Base-by-base conservation (phyloP, 192 early-diverging fungal genomes). In the Podila minutissima region DNA sequence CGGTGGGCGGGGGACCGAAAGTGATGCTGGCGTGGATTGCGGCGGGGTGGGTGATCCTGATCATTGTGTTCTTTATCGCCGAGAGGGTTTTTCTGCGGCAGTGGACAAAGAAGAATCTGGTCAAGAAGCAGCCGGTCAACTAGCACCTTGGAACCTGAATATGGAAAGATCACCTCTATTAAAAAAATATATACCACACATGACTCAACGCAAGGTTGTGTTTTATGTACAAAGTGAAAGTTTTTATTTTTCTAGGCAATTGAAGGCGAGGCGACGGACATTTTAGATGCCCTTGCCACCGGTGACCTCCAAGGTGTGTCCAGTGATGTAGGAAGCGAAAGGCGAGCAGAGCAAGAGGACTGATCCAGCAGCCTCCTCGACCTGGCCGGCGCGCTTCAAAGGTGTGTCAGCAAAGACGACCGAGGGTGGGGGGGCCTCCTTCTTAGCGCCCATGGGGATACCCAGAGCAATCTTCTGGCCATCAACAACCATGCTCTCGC, bases 401-500 rank as follows among this genome's bases (percentile, higher is more conserved):
- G 88, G 88, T 41, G 90, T 89, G 64, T 83, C 83, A 24, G 82
- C 76, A 46, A 71, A 86, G 41, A 66, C 83, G 19, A 55, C 63
- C 19, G 72, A 67, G 5, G 60, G 66, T 24, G 72, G 28, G 50
- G 83, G 65, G 5, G 69, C 72, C 59, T 66, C 64, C 73, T 75
- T 75, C 50, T 62, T 62, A 64, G 68, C 79, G 53, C 85, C 85
- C 62, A 75, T 82, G 12, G 88, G 88, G 28, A 89, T 88, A 69
- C 88, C 88, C 2, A 89, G 68, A 4, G 86, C 71, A 41, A 89
- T 83, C 84, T 89, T 89, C 68, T 89, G 82, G 22, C 88, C 88
- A 48, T 84, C 83, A 51, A 89, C 87, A 49, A 86, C 88, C 57
- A 89, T 88, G 66, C 78, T 65, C 49, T 87, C 88, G 69, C 88